Evolutionary conservation across 352 stramenopile genomes (phyloP), one percentile per base, ranked within the genome.

Genomic region (Globisporangium rhizosaccharum): DNA sequence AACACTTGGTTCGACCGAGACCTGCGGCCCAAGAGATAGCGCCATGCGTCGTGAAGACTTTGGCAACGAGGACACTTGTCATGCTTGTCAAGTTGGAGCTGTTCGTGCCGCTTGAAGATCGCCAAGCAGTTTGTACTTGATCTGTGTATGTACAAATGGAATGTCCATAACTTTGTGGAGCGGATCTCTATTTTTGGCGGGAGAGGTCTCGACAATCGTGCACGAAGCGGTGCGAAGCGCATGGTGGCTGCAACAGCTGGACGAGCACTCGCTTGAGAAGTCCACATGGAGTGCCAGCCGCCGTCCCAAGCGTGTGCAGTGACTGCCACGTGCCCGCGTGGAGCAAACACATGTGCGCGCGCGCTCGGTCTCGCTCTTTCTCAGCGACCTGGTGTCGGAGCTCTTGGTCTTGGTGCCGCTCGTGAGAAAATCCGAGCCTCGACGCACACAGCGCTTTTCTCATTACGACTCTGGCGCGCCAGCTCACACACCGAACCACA

Each of bases 161-260:
- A 46, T 46, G 14, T 20, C 12, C 18, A 46, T 20, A 9, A 14
- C 2, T 18, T 45, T 4, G 39, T 45, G 15, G 39, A 14, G 14
- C 8, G 14, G 14, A 45, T 46, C 18, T 5, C 15, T 20, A 46
- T 46, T 46, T 46, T 46, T 18, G 41, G 39, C 41, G 41, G 41
- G 41, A 46, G 14, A 46, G 41, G 41, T 46, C 15, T 46, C 15
- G 41, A 46, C 15, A 46, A 18, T 10, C 5, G 4, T 7, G 14
- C 41, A n/a, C 41, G 41, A 46, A 46, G 41, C 41, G 41, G 41
- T 20, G 41, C 18, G 17, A 23, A 25, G 36, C 20, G 20, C 51
- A 7, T 56, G 15, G 51, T 56, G 51, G 36, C 51, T 56, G 51
- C 51, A 48, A 25, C 51, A 56, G 51, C 51, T 56, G 51, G 33